Percentiles rank a stretch among this genome's conserved stretches.
phyloP scores from a whole-genome alignment of 495 filamentous ascomycete species.

The Lineolata rhizophorae region DNA sequence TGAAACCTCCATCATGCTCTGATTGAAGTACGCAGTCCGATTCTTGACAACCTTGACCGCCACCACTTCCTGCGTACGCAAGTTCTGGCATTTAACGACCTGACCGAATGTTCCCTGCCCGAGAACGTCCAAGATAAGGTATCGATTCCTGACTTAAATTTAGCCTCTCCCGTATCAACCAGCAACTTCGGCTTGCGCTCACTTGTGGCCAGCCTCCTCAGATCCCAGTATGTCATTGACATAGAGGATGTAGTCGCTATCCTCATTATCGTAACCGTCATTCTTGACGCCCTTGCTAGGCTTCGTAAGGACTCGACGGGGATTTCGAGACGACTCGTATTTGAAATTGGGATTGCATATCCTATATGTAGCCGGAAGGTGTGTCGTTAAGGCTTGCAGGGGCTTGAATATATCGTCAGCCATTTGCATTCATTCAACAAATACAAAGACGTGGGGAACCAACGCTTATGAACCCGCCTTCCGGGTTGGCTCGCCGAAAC shows the following conservation, averaged over 20 bases:
- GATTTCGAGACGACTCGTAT: slow-evolving; percentile 98
- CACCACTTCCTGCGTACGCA: slow-evolving; percentile 95
- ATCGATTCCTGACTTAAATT: slow-evolving; percentile 50
- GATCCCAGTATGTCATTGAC: slow-evolving; percentile 98
- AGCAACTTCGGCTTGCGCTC: slow-evolving; percentile 17
- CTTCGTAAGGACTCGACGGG: slow-evolving; percentile 91
- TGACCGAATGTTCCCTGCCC: slow-evolving; percentile 99
- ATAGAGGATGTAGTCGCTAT: slow-evolving; percentile 97
- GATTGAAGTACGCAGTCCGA: slow-evolving; percentile 97
- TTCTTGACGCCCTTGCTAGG: slow-evolving; percentile 98
- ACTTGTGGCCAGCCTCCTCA: slow-evolving; percentile 96
- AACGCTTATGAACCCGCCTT: slow-evolving; percentile 97
- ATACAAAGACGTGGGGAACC: slow-evolving; percentile 17
- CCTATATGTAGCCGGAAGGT: slow-evolving; percentile 85
- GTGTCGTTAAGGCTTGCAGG: slow-evolving; percentile 82
- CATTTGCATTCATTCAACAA: slow-evolving; percentile 3
- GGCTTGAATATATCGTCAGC: slow-evolving; percentile 31
- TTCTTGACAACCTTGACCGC: slow-evolving; percentile 99
- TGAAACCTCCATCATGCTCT: slow-evolving; percentile 99
- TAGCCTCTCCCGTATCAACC: not conserved
- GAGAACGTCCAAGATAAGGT: slow-evolving; percentile 92
- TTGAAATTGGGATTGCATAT: slow-evolving; percentile 98
- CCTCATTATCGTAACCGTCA: slow-evolving; percentile 97
- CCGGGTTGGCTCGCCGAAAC: slow-evolving; percentile 82
- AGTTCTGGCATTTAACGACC: slow-evolving; percentile 97